Conservation (phyloP, 805 yeast genomes). For the Metschnikowia lochheadii region DNA sequence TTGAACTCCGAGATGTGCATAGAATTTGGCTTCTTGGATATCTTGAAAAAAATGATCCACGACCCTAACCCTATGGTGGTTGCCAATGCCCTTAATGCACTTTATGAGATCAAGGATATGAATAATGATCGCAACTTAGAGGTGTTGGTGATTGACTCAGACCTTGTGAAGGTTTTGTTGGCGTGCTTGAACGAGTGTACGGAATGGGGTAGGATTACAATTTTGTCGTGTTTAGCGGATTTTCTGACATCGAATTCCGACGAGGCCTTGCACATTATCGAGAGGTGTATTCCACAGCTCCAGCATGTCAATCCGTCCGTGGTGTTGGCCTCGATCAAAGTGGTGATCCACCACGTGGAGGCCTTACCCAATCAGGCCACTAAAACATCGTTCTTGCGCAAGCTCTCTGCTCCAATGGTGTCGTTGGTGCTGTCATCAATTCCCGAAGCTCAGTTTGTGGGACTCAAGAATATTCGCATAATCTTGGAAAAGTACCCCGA, state of each 20-base stretch:
- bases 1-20: conserved; percentile 74
- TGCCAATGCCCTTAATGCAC: conserved; percentile 85
- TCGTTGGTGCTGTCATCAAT: conserved; percentile 77
- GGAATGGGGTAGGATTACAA: conserved; percentile 97
- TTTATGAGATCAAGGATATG: conserved; percentile 75
- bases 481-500: conserved; percentile 85
- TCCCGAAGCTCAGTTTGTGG: conserved; percentile 93
- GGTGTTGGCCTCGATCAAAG: conserved; percentile 79
- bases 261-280: conserved; percentile 83
- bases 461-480: conserved; percentile 84
- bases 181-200: conserved; percentile 93
- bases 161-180: conserved; percentile 57
- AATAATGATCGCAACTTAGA: conserved; percentile 46
- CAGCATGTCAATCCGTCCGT: conserved; percentile 98
- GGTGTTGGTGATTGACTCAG: conserved; percentile 37
- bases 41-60: conserved; percentile 60
- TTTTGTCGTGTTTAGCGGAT: conserved; percentile 74
- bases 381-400: conserved; percentile 49
- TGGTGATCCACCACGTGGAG: conserved; percentile 65
- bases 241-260: conserved; percentile 51
- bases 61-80: conserved; percentile 97
- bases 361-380: conserved; percentile 35
- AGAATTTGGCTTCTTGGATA: conserved; percentile 80
- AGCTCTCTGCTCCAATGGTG: conserved; percentile 80
- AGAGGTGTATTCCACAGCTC: conserved; percentile 87